Evolutionary conservation across 2,329 filamentous ascomycete genomes (phyloP), one percentile per base, ranked within the genome.

Genomic region (Fusarium nematophilum): DNA sequence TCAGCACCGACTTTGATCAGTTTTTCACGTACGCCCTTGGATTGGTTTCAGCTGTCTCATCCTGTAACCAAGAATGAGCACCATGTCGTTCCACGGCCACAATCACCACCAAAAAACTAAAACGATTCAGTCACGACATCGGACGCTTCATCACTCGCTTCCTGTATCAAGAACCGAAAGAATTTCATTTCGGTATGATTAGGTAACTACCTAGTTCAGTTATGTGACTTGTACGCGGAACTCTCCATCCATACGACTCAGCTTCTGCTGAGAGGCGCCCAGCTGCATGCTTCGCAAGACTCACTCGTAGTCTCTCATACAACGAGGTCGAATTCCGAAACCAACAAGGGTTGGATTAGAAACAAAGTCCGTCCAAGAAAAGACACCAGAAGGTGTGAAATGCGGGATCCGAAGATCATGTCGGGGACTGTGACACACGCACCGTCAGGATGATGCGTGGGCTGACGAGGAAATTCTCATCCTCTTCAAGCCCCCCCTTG

Each of bases 251-350:
- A 33, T 48, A 26, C 30, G 27, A 8, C 27, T 29, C 13, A 29
- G 13, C 27, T 29, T 29, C 8, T 29, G 13, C n/a, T n/a, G n/a
- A n/a, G n/a, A n/a, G n/a, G n/a, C 33, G 38, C 15, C 33, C 33
- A 30, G 26, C 27, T 25, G 30, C 43, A 30, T 37, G 29, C 33
- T 23, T 29, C 36, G 39, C 51, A 60, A n/a, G n/a, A n/a, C n/a
- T n/a, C n/a, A n/a, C n/a, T 21, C 46, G 43, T 49, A 37, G 52
- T 46, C 59, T n/a, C n/a, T n/a, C n/a, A n/a, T n/a, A n/a, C n/a
- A n/a, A n/a, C n/a, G n/a, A n/a, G n/a, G n/a, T n/a, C 60, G 56
- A 56, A 45, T 56, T 23, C 60, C 60, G 60, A 64, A 57, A 49
- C 55, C 55, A 64, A 60, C 51, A 61, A n/a, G 46, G 59, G 45